Evolutionary conservation across 208 protist species (phyloP), one percentile per base, ranked within the genome.

Genomic region (Tritrichomonas musculus): DNA sequence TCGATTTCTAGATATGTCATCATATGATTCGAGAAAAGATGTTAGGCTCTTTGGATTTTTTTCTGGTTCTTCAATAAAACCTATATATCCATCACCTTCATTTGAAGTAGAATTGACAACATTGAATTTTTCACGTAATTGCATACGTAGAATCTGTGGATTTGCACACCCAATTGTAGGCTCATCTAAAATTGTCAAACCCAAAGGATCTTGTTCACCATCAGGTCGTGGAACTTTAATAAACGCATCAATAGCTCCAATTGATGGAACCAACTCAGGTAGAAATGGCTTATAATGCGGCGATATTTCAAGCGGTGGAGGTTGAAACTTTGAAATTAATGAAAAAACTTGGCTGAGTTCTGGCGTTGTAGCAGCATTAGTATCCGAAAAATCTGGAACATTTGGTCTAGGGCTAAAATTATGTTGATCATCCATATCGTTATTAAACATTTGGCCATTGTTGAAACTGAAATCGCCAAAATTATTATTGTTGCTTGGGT

Each of bases 201-300:
- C 77, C 9, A 88, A 47, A 8, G 77, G 77, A 13, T 88, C 77
- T 44, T 53, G 47, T 39, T 88, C 77, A 11, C 47, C 77, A 39
- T 88, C 77, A 33, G 77, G 77, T 20, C 77, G 25, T 88, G 92
- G 82, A 53, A 99, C 95, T 95, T 99, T 99, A 88, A 98, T 94
- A 93, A 99, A 99, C 0, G 97, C 96, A 94, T 99, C 98, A 72
- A 99, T 96, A 77, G 99, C 97, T 30, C 98, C 98, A 47, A 99
- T 88, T 11, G 77, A 44, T 88, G 77, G 77, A 20, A 88, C 41
- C 1, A 88, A 39, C 0, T 88, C 77, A 20, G 77, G 77, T 57
- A 57, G 44, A n/a, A 88, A 88, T 11, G 77, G 77, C 77, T 88
- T 88, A 47, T 57, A 88, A 88, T 88, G 77, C 8, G 77, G 77